Evolutionary conservation across 2,329 filamentous ascomycete genomes (phyloP).

Genomic region (Fusarium nodosum): DNA sequence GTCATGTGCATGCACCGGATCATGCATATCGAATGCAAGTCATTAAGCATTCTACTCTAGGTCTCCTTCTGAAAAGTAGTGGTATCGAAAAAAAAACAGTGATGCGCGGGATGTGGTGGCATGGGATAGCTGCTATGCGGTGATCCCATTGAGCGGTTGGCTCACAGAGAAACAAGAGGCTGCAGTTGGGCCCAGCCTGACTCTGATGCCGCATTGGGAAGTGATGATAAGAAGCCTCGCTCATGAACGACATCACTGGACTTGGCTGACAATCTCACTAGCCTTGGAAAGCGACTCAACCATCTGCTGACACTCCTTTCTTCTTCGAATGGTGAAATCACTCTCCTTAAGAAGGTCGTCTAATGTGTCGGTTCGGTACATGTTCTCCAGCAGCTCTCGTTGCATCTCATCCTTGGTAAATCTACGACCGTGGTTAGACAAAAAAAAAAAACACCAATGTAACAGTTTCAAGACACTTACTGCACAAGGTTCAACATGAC

Average conservation of each 20-base stretch:
- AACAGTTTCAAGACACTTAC: slow-evolving; percentile 67
- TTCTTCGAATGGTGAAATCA: slow-evolving; percentile 92
- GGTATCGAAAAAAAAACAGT: slow-evolving; percentile 57
- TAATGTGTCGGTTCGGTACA: slow-evolving; percentile 92
- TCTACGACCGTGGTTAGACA: slow-evolving; percentile 61
- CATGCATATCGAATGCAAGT: slow-evolving; percentile 44
- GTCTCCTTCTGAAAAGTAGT: slow-evolving; percentile 50
- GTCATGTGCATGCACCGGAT: slow-evolving; percentile 19
- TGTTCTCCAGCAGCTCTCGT: slow-evolving; percentile 93
- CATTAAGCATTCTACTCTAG: slow-evolving; percentile 56
- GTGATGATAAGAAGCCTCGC: slow-evolving; percentile 29
- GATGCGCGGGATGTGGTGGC: slow-evolving; percentile 39
- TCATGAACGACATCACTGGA: slow-evolving; percentile 63
- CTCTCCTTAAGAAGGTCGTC: slow-evolving; percentile 98
- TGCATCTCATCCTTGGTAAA: slow-evolving; percentile 99
- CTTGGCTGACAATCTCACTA: slow-evolving; percentile 93
- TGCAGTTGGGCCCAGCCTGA: slow-evolving; percentile 26
- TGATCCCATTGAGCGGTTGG: slow-evolving; percentile 17
- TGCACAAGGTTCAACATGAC: slow-evolving; percentile 98
- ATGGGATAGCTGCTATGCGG: slow-evolving; percentile 26
- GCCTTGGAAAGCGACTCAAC: slow-evolving; percentile 92
- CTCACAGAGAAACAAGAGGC: slow-evolving; percentile 25
- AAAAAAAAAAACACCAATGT: no score
- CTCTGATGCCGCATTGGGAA: slow-evolving; percentile 30
- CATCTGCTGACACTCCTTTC: slow-evolving; percentile 99